These are phyloP conservation scores for Podosphaera aphanis DNA, from an alignment of 2,329 filamentous ascomycete genomes.

Conservation along the genomic window DNA sequence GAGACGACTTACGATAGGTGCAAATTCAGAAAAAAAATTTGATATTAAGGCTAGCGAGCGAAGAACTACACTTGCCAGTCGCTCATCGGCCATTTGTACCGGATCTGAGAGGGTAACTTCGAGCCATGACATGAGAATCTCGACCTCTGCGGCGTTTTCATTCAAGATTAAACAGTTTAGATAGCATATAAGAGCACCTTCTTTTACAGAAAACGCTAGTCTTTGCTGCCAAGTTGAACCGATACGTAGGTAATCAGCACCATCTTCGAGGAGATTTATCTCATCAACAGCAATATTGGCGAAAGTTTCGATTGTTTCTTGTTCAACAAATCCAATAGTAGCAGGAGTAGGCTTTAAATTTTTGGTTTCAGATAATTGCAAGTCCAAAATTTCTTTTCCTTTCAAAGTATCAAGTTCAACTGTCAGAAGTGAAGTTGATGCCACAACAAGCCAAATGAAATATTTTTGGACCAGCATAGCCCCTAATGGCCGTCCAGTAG, in stretches of 20 bases:
- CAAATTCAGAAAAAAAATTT: slow-evolving; percentile 46
- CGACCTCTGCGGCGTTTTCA: slow-evolving; percentile 56
- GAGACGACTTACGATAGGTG: slow-evolving; percentile 52
- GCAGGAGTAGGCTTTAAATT: slow-evolving; percentile 20
- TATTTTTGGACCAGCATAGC: slow-evolving; percentile 78
- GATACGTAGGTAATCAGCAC: slow-evolving; percentile 71
- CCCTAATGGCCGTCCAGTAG: slow-evolving; percentile 57
- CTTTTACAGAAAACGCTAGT: slow-evolving; percentile 68
- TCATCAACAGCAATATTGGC: slow-evolving; percentile 57
- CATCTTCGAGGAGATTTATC: slow-evolving; percentile 68
- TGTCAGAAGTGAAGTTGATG: slow-evolving; percentile 51
- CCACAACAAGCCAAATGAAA: slow-evolving; percentile 65
- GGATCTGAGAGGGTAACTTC: slow-evolving; percentile 60
- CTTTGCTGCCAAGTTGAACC: slow-evolving; percentile 70
- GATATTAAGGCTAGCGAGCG: slow-evolving; percentile 66
- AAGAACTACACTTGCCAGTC: slow-evolving; percentile 54
- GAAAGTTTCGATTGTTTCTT: slow-evolving; percentile 35
- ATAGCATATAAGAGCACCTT: slow-evolving; percentile 58
- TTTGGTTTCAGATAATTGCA: slow-evolving; percentile 34
- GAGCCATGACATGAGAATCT: slow-evolving; percentile 62
- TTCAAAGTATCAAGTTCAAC: slow-evolving; percentile 35
- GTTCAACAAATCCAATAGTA: slow-evolving; percentile 25
- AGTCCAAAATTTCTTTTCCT: slow-evolving; percentile 44
- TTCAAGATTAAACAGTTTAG: slow-evolving; percentile 68
- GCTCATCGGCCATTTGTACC: slow-evolving; percentile 58